Conservation (phyloP, 1,139 yeast species). For the Zhuliangozyma blackwelliae region DNA sequence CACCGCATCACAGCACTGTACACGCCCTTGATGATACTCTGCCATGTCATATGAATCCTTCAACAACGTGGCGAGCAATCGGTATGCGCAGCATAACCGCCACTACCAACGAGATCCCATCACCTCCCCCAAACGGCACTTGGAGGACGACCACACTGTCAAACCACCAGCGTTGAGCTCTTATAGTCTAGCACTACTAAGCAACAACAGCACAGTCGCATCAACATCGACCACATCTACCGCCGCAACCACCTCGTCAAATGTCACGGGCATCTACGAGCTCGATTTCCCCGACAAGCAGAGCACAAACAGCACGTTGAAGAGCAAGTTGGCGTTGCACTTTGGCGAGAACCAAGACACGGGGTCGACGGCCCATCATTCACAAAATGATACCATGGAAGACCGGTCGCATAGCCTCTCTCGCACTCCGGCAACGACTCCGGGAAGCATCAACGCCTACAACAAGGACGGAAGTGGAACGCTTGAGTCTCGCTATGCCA, state of each 20-base stretch:
- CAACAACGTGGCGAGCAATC: too few species aligned
- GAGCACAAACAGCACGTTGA: not conserved
- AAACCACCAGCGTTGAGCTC: conserved; percentile 66
- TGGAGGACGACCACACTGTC: conserved; percentile 51
- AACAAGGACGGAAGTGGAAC: not conserved
- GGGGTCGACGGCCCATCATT: too few species aligned
- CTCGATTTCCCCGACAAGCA: conserved; percentile 8
- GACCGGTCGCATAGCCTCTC: not conserved
- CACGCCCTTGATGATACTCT: too few species aligned
- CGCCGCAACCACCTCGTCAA: not conserved
- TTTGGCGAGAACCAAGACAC: not conserved
- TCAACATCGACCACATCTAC: too few species aligned
- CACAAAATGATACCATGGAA: not conserved
- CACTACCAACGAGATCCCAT: not conserved
- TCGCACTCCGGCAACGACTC: not conserved
- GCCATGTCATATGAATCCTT: too few species aligned
- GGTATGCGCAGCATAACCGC: too few species aligned
- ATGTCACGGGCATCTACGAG: conserved; percentile 8
- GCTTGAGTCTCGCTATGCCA: not conserved
- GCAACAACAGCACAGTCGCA: not conserved
- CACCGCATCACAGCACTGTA: too few species aligned
- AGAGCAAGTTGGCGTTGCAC: not conserved
- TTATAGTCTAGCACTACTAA: conserved; percentile 40
- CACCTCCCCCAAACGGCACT: conserved; percentile 8
- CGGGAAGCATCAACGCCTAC: conserved; percentile 6